Conservation (phyloP, 2,329 filamentous ascomycete species). For the Cephalotrichum gorgonifer region DNA sequence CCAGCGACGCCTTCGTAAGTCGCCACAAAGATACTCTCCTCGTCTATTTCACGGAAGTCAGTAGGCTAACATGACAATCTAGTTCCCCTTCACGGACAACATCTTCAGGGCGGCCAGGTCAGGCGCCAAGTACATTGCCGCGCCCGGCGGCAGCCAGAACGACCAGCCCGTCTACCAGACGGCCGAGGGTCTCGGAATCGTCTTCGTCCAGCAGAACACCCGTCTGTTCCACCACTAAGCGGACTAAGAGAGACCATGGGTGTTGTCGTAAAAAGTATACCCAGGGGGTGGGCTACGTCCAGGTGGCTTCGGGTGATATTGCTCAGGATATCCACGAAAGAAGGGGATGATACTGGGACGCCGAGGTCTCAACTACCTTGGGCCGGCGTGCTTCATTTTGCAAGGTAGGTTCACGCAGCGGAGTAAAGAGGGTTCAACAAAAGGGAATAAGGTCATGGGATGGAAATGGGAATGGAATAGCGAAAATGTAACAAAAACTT, state of each 20-base stretch:
- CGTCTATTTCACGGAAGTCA: not conserved
- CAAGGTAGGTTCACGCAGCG: not conserved
- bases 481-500: not conserved
- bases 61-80: constrained; percentile 13
- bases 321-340: no score
- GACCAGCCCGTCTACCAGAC: constrained; percentile 75
- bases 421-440: constrained; percentile 2
- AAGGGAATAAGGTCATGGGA: not conserved
- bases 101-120: constrained; percentile 84
- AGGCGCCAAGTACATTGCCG: constrained; percentile 91
- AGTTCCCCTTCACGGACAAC: constrained; percentile 99
- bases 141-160: constrained; percentile 83
- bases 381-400: constrained; percentile 3
- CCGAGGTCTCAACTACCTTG: constrained; percentile 19
- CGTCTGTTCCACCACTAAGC: constrained; percentile 87
- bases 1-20: constrained; percentile 88
- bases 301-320: no score
- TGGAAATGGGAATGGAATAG: not conserved
- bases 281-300: no score
- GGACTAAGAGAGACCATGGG: not conserved
- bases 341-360: constrained; percentile 79
- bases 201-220: constrained; percentile 89
- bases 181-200: constrained; percentile 83
- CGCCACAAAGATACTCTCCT: not conserved
- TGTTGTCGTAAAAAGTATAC: not conserved